Percentiles rank a stretch among this genome's conserved stretches.
Conservation (phyloP, 192 early-diverging fungal genomes). For the Umbelopsis ramanniana region DNA sequence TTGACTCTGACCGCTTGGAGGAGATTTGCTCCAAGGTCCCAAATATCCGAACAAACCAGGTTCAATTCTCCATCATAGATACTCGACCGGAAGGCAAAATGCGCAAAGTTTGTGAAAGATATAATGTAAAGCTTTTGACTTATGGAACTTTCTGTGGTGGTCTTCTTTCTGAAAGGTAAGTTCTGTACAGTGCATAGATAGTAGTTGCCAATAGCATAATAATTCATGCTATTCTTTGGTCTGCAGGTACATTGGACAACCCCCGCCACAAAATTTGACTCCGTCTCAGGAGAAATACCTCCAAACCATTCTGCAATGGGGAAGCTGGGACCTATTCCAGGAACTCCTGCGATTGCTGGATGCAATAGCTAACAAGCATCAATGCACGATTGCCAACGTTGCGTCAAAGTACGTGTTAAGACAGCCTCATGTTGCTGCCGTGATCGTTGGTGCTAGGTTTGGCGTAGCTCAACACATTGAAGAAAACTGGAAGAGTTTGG, state of each 20-base stretch:
- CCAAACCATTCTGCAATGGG: slow-evolving; percentile 10
- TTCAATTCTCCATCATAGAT: slow-evolving; percentile 16
- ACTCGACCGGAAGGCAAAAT: slow-evolving; percentile 18
- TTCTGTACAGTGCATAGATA: neutral
- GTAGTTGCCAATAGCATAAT: neutral
- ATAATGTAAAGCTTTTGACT: slow-evolving; percentile 19
- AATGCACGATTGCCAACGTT: slow-evolving; percentile 21
- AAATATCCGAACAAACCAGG: slow-evolving; percentile 9
- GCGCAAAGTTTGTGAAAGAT: slow-evolving; percentile 14
- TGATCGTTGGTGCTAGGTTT: slow-evolving; percentile 17
- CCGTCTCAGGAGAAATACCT: slow-evolving; percentile 20
- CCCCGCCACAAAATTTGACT: neutral
- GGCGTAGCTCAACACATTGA: slow-evolving; percentile 13
- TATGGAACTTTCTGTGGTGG: slow-evolving; percentile 23
- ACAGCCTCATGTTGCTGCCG: slow-evolving; percentile 13
- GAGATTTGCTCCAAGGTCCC: slow-evolving; percentile 14
- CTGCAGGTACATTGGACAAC: slow-evolving; percentile 10
- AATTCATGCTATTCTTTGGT: neutral
- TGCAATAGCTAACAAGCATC: neutral
- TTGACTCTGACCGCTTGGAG: slow-evolving; percentile 9
- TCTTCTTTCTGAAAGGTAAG: slow-evolving; percentile 18
- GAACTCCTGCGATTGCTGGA: neutral
- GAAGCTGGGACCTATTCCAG: slow-evolving; percentile 16
- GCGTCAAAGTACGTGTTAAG: neutral
- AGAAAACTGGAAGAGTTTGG: slow-evolving; percentile 22